Evolutionary conservation across 306 rosid genomes (phyloP).

Genomic region (Inga oerstediana): DNA sequence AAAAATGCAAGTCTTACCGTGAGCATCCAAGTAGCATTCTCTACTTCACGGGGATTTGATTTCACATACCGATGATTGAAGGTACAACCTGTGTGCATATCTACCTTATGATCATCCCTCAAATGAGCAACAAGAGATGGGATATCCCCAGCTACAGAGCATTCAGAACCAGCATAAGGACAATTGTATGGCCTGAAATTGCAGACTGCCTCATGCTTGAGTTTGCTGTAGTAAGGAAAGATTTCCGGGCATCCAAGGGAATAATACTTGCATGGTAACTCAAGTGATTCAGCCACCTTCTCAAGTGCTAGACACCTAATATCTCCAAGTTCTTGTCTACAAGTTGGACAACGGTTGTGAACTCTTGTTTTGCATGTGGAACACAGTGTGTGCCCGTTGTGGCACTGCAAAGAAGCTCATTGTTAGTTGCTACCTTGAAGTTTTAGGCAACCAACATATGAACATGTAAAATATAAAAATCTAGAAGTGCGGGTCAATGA

Average conservation of each 20-base stretch:
- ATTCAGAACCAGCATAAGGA: slow-evolving; percentile 99
- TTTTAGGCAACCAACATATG: background rate
- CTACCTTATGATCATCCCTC: slow-evolving; percentile 99
- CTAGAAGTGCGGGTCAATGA: slow-evolving; percentile 1
- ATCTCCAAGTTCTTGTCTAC: slow-evolving; percentile 99
- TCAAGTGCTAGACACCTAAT: slow-evolving; percentile 96
- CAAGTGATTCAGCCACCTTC: slow-evolving; percentile 99
- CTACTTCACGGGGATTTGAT: slow-evolving; percentile 98
- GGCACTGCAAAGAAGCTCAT: slow-evolving; percentile 73
- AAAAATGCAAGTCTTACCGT: slow-evolving; percentile 60
- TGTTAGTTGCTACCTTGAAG: slow-evolving; percentile 20
- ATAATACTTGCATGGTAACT: slow-evolving; percentile 90
- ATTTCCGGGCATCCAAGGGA: slow-evolving; percentile 95
- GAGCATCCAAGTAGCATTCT: slow-evolving; percentile 99
- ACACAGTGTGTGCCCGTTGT: slow-evolving; percentile 96
- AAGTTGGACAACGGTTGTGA: slow-evolving; percentile 97
- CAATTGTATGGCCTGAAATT: slow-evolving; percentile 94
- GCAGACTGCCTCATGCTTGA: slow-evolving; percentile 90
- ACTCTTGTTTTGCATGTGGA: slow-evolving; percentile 98
- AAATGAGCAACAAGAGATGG: slow-evolving; percentile 92
- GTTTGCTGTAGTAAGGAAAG: slow-evolving; percentile 97
- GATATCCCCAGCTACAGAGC: slow-evolving; percentile 87
- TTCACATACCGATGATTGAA: slow-evolving; percentile 98
- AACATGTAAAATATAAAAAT: slow-evolving; percentile 6
- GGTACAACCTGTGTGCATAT: slow-evolving; percentile 99